These are phyloP conservation scores for Phytophthora litchii DNA, from an alignment of 352 stramenopile species.

Conservation along the genomic window DNA sequence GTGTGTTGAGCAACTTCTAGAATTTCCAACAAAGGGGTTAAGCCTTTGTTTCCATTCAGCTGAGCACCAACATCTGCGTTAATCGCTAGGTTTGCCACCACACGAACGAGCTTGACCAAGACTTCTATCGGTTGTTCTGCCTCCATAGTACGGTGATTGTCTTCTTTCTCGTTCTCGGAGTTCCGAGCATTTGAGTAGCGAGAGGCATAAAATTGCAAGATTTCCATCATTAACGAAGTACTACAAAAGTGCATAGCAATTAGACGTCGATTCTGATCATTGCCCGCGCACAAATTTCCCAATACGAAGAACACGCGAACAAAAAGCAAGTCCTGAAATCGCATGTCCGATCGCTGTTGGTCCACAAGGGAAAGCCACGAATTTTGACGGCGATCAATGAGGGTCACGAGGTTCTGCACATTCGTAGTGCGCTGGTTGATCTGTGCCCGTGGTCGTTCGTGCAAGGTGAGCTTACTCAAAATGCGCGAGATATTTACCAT, in stretches of 20 bases:
- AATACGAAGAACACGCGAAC: slow-evolving; percentile 84
- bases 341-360: slow-evolving; percentile 42
- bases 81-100: slow-evolving; percentile 86
- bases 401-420: slow-evolving; percentile 49
- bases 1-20: slow-evolving; percentile 40
- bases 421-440: slow-evolving; percentile 59
- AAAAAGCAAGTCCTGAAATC: slow-evolving; percentile 61
- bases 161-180: slow-evolving; percentile 9
- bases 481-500: slow-evolving; percentile 83
- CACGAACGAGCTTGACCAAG: slow-evolving; percentile 81
- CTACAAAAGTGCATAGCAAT: slow-evolving; percentile 44
- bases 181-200: slow-evolving; percentile 36
- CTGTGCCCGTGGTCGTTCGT: slow-evolving; percentile 70
- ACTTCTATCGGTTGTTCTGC: slow-evolving; percentile 56
- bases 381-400: slow-evolving; percentile 52
- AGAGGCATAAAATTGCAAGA: slow-evolving; percentile 48
- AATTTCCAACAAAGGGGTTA: slow-evolving; percentile 52
- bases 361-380: slow-evolving; percentile 41
- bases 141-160: slow-evolving; percentile 10
- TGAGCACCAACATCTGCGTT: slow-evolving; percentile 61
- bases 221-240: slow-evolving; percentile 42
- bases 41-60: slow-evolving; percentile 41
- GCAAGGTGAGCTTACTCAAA: slow-evolving; percentile 82
- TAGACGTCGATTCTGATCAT: slow-evolving; percentile 73
- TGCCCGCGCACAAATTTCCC: slow-evolving; percentile 87